Base-by-base conservation (phyloP, 352 stramenopile genomes). In the Globisporangium apiculatum region DNA sequence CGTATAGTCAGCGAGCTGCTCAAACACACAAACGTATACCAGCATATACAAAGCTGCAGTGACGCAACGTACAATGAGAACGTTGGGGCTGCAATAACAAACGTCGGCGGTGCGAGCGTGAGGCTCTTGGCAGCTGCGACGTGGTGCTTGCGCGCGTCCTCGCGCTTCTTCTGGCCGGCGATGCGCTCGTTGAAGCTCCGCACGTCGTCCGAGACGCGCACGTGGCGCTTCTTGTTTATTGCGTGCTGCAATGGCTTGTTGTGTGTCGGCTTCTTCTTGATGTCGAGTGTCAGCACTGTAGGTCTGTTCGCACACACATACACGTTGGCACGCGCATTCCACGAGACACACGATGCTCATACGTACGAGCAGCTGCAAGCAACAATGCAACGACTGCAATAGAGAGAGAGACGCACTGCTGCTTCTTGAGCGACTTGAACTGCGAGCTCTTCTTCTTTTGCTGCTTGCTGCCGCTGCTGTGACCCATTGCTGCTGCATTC, bases 181-280 rank as follows among this genome's bases (percentile, higher is more conserved):
- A 91, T 81, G 2, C 82, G 79, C 62, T 91, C 82, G 61, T 91
- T 81, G 70, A 89, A 91, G 59, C 79, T 89, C 45, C 82, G 79
- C 52, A 87, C 83, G 47, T 89, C 79, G 47, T 83, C 69, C 10
- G 79, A 66, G n/a, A 87, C 58, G 6, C 52, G 36, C 14, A 56
- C 45, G 1, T 55, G 54, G 7, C 73, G 63, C 72, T 81, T 86
- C 2, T 55, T 58, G 24, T 62, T 41, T 3, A 53, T 50, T 8
- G 40, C 51, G 24, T 72, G 71, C 35, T 24, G 10, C 48, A 8
- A 5, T 31, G 36, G 36, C 37, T 63, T 58, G 46, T 65, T 66
- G 6, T 48, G 58, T 35, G 67, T 66, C 7, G 61, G 55, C 5
- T 65, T 58, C 31, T 65, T 66, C 15, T 72, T 79, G 62, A 75